These are phyloP conservation scores for Diaporthe vexans DNA, from an alignment of 2,329 filamentous ascomycete species.

Conservation along the genomic window DNA sequence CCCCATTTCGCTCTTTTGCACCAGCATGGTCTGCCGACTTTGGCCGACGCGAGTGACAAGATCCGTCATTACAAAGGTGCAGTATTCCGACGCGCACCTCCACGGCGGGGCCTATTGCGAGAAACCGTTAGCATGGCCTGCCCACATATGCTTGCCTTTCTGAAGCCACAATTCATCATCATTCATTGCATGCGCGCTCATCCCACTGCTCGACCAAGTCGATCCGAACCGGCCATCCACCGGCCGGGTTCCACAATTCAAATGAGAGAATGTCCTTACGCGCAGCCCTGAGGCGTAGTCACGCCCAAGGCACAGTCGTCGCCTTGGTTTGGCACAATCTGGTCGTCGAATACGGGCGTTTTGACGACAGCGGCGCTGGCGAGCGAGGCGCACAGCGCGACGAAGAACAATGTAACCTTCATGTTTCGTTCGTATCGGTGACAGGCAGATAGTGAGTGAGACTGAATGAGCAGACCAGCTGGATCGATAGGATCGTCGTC, in stretches of 20 bases:
- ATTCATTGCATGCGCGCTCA: no score
- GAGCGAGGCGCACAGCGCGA: conserved; percentile 61
- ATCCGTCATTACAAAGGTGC: background rate
- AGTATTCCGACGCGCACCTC: conserved; percentile 38
- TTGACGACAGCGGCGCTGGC: conserved; percentile 68
- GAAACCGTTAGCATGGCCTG: background rate
- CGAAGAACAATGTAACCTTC: conserved; percentile 56
- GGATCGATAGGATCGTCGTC: conserved; percentile 1
- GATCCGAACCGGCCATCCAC: background rate
- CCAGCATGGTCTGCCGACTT: background rate
- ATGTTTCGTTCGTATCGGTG: conserved; percentile 50
- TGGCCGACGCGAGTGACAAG: background rate
- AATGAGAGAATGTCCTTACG: conserved; percentile 56
- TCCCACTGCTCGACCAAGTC: no score
- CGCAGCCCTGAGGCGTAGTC: conserved; percentile 70
- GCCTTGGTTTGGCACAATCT: conserved; percentile 62
- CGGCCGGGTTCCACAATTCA: no score
- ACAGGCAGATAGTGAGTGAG: background rate
- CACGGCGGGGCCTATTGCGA: conserved; percentile 32
- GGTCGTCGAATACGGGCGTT: conserved; percentile 65
- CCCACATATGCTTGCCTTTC: background rate
- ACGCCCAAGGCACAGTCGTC: conserved; percentile 71
- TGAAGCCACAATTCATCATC: background rate
- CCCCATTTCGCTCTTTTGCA: background rate
- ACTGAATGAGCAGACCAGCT: conserved; percentile 17